These are phyloP conservation scores for Xylariaceae sp. DNA, from an alignment of 2,329 filamentous ascomycete genomes.

Conservation along the genomic window DNA sequence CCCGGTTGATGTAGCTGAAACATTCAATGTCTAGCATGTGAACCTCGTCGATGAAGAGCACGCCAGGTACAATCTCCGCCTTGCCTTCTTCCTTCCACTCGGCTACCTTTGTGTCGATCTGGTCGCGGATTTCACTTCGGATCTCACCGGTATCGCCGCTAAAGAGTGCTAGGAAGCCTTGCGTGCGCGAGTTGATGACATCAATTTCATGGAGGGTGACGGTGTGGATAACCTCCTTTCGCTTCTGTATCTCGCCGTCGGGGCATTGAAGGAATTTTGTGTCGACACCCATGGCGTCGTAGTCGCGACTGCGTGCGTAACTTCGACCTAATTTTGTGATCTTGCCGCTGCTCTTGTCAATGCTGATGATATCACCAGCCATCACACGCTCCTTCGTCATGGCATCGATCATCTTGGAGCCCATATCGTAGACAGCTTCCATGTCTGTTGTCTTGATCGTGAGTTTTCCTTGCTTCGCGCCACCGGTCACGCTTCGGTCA, in stretches of 20 bases:
- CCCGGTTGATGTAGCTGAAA: constrained; percentile 97
- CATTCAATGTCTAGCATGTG: constrained; percentile 99
- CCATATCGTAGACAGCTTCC: constrained; percentile 99
- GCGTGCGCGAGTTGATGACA: constrained; percentile 98
- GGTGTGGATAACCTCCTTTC: constrained; percentile 94
- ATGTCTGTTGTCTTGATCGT: constrained; percentile 99
- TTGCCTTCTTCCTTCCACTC: constrained; percentile 99
- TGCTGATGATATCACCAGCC: constrained; percentile 96
- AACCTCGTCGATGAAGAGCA: constrained; percentile 97
- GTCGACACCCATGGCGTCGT: constrained; percentile 98
- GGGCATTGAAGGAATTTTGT: constrained; percentile 98
- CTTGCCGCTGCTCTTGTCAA: constrained; percentile 97
- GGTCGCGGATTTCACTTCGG: constrained; percentile 90
- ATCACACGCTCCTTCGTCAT: constrained; percentile 99
- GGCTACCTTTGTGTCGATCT: constrained; percentile 98
- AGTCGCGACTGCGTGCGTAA: constrained; percentile 91
- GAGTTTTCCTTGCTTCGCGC: constrained; percentile 96
- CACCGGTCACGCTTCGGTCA: constrained; percentile 90
- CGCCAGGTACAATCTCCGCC: constrained; percentile 93
- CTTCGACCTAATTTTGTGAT: constrained; percentile 96
- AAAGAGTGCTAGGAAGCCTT: constrained; percentile 94
- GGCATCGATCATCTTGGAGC: constrained; percentile 98
- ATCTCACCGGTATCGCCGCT: constrained; percentile 98
- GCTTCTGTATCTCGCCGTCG: constrained; percentile 93
- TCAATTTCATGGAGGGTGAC: constrained; percentile 97